Conservation (phyloP, 148 eudicot genomes). For the Arctostaphylos glauca region DNA sequence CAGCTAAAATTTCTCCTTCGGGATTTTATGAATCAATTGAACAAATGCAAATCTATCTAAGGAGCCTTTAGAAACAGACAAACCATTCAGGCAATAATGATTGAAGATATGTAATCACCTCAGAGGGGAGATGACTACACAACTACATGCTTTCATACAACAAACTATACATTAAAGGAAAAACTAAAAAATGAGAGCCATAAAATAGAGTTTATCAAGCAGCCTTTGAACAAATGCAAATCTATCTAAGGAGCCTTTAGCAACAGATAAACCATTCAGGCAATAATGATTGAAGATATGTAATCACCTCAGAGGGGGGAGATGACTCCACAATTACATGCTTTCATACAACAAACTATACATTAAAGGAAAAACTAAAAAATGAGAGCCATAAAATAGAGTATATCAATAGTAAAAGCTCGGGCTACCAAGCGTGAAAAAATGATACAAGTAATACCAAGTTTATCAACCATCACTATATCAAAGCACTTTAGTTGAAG, state of each 20-base stretch:
- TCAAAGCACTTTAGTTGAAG: neutral
- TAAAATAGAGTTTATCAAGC: neutral
- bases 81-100: neutral
- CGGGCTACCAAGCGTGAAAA: neutral
- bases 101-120: neutral
- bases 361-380: neutral
- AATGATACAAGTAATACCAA: neutral
- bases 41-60: neutral
- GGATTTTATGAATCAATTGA: neutral
- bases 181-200: neutral
- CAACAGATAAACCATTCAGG: neutral
- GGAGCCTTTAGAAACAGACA: neutral
- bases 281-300: neutral
- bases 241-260: constrained; percentile 3
- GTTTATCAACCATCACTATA: neutral
- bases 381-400: neutral
- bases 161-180: neutral
- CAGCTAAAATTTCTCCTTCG: neutral
- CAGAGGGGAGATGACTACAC: neutral
- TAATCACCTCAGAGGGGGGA: neutral
- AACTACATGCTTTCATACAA: neutral
- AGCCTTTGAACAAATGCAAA: neutral
- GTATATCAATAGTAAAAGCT: constrained; percentile 25
- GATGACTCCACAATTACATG: neutral
- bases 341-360: neutral